Evolutionary conservation across 2,329 filamentous ascomycete species (phyloP), one percentile per base, ranked within the genome.

Genomic region (Plenodomus tracheiphilus): DNA sequence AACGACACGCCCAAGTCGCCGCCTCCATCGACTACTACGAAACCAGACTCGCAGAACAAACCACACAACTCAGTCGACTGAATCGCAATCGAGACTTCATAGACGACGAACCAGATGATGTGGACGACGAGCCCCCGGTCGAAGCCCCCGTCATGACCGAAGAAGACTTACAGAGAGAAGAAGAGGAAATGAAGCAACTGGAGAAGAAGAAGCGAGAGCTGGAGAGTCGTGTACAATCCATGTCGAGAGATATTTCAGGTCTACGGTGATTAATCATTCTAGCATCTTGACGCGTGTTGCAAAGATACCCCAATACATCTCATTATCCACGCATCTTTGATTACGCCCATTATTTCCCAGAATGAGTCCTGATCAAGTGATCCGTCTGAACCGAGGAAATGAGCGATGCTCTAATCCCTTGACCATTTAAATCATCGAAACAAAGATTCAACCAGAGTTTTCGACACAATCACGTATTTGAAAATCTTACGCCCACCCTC

Each of bases 21-120:
- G 84, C 84, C 40, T 96, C 91, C 18, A 79, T 94, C 63, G 83
- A 82, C 10, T 88, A 90, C 61, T 91, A 96, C 63, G 92, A 97
- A 74, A 80, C 81, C 11, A 85, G 86, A 46, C 89, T 97, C 1
- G 82, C 85, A 7, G 85, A 88, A 65, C 93, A 96, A 74, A 80
- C 84, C 10, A 81, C 84, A 49, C 84, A 91, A 62, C 70, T 97
- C 53, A 85, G 87, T 49, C 81, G 80, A 48, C 85, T 93, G 80
- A 91, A 91, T 59, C 71, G 75, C 17, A 75, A 76, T 2, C 80
- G 82, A 52, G 82, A 85, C 22, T 66, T 84, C 34, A 79, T 81
- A 1, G 80, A 81, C 1, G 80, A 85, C 11, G 79, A 82, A 2
- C 76, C 79, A 0, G 77, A 80, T 2, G 74, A 76, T 1, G 62